Base-by-base conservation (phyloP, 2,329 filamentous ascomycete genomes). In the Pseudogymnoascus sp. region DNA sequence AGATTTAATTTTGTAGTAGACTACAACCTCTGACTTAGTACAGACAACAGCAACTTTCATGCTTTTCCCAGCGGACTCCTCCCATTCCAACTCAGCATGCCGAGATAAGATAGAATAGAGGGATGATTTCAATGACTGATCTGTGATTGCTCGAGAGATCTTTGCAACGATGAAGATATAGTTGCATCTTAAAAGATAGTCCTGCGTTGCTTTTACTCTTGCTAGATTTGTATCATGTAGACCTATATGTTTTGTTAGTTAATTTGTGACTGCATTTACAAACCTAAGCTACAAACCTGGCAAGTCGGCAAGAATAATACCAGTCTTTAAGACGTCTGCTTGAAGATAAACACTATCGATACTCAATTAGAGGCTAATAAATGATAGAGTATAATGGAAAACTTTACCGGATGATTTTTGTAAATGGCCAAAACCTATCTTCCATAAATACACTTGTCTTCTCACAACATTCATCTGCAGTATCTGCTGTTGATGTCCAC, bases 171-270 rank as follows among this genome's bases (percentile, higher is more conserved):
- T 69, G n/a, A 76, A 70, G 10, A 76, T 68, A 18, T 72, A 70
- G 50, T 75, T 71, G 66, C 74, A 76, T 25, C 69, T 71, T 37
- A 74, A 65, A 2, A 75, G 69, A 61, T 75, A 76, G 21, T 70
- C 70, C 40, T 75, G 70, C n/a, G 74, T 75, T 7, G 70, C 70
- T 62, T 69, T 66, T 4, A 76, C 72, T 64, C 75, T 69, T 12
- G 74, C 74, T 37, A 75, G 59, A 64, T 76, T 75, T 0, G 73
- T 73, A 63, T 76, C 73, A 59, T 75, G 71, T 2, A 75, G 66
- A 18, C 69, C 72, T 68, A 46, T 46, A 14, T 34, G 25, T 23
- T 56, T 63, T 37, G 4, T 62, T 14, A 4, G 21, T 63, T 40
- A 34, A 46, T 65, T n/a, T 65, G 18, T 44, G 18, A 28, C 62